Conservation (phyloP, 73 alveolate species). For the Stentor coeruleus region DNA sequence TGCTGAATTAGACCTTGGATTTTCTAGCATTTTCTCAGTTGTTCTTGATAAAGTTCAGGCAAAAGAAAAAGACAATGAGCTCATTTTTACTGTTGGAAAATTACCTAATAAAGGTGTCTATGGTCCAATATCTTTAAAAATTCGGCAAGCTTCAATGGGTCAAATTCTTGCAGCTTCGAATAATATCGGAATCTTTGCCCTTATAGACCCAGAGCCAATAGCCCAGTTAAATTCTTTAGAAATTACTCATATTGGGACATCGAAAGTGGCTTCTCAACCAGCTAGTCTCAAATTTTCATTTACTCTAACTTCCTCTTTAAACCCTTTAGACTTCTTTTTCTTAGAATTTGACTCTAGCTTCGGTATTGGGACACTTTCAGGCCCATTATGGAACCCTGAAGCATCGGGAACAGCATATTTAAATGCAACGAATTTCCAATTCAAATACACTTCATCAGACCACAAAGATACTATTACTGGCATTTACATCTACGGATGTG, state of each 20-base stretch:
- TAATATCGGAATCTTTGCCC: neutral
- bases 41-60: too few relatives aligned
- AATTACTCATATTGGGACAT: neutral
- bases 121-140: neutral
- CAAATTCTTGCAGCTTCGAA: neutral
- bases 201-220: neutral
- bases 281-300: neutral
- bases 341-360: neutral
- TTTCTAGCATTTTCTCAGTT: too few relatives aligned
- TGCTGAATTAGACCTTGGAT: too few relatives aligned
- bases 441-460: neutral
- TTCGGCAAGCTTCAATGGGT: neutral
- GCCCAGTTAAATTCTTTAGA: neutral
- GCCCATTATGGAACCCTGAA: neutral
- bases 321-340: neutral
- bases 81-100: too few relatives aligned
- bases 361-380: neutral
- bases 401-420: too few relatives aligned
- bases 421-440: too few relatives aligned
- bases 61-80: too few relatives aligned
- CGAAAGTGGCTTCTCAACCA: neutral
- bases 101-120: too few relatives aligned
- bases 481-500: neutral
- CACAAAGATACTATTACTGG: neutral
- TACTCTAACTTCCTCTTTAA: neutral